A percentile compares a stretch with the other conserved stretches of the same genome.
phyloP scores from a whole-genome alignment of 2,329 filamentous ascomycete genomes.

The Diaporthe nobilis region DNA sequence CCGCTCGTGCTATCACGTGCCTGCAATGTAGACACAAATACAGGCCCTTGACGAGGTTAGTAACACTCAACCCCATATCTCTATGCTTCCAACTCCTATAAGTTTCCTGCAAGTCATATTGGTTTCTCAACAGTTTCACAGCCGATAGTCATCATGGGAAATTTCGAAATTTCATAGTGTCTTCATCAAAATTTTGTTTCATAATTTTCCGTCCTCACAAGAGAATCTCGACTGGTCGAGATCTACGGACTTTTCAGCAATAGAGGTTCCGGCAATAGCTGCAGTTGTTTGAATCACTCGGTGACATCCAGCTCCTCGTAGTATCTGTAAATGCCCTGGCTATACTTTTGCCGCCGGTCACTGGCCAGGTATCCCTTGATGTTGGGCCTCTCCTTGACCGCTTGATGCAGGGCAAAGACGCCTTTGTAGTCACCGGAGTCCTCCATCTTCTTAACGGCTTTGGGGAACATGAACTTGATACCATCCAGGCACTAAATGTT shows the following conservation, averaged over 20 bases:
- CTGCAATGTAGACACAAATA: neutral
- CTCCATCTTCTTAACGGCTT: constrained; percentile 70
- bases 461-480: constrained; percentile 77
- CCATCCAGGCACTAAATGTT: constrained; percentile 66
- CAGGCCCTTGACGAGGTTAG: neutral
- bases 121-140: neutral
- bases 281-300: constrained; percentile 36
- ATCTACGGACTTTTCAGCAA: neutral
- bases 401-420: constrained; percentile 75
- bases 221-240: too few relatives aligned
- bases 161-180: neutral
- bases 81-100: neutral
- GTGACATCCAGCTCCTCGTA: constrained; percentile 79
- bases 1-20: neutral
- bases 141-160: too few relatives aligned
- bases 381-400: constrained; percentile 72
- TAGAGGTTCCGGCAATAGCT: neutral
- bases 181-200: neutral
- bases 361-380: constrained; percentile 80
- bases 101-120: neutral
- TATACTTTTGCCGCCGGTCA: constrained; percentile 72
- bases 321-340: constrained; percentile 77
- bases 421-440: constrained; percentile 68
- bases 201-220: fast-evolving
- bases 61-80: neutral